A percentile compares a stretch with the other conserved stretches of the same genome.
Conservation (phyloP, 1,139 yeast genomes). For the Kurtzmaniella quercitrusa region DNA sequence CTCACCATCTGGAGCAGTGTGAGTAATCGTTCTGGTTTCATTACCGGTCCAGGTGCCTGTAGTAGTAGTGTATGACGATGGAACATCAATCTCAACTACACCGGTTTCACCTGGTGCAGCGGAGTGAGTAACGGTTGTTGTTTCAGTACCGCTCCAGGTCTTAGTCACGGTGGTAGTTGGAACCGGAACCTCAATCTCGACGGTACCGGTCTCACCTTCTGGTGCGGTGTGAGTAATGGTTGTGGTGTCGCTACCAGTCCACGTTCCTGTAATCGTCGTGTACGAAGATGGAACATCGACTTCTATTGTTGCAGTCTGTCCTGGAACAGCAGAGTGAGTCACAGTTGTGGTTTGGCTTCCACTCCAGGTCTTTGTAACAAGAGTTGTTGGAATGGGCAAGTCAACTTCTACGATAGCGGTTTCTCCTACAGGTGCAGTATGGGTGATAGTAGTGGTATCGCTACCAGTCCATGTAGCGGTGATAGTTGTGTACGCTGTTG, state of each 20-base stretch:
- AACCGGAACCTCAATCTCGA: conserved; percentile 12
- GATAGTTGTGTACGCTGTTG: conserved; percentile 12
- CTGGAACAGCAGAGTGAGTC: conserved; percentile 2
- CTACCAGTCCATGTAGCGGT: conserved; percentile 13
- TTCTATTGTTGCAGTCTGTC: conserved; percentile 3
- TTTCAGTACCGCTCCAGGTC: conserved; percentile 4
- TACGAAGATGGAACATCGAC: conserved; percentile 12
- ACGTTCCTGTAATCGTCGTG: conserved; percentile 9
- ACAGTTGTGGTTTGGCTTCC: conserved; percentile 2
- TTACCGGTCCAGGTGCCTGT: conserved; percentile 12
- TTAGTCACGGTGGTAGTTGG: conserved; percentile 1
- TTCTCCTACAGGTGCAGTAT: conserved; percentile 9
- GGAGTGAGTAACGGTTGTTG: conserved; percentile 3
- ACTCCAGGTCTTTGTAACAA: conserved; percentile 3
- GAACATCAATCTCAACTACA: conserved; percentile 8
- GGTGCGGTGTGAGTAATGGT: conserved; percentile 6
- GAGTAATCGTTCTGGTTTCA: conserved; percentile 7
- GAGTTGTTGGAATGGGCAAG: conserved; percentile 9
- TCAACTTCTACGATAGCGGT: conserved; percentile 9
- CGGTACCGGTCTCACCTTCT: conserved; percentile 14
- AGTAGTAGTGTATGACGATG: conserved; percentile 12
- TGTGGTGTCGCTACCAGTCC: conserved; percentile 9
- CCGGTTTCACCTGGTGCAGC: conserved; percentile 3
- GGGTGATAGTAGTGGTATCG: conserved; percentile 8
- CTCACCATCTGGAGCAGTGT: conserved; percentile 9